Evolutionary conservation across 1,284 basidiomycete species (phyloP).

Genomic region (Xanthoconium separans): DNA sequence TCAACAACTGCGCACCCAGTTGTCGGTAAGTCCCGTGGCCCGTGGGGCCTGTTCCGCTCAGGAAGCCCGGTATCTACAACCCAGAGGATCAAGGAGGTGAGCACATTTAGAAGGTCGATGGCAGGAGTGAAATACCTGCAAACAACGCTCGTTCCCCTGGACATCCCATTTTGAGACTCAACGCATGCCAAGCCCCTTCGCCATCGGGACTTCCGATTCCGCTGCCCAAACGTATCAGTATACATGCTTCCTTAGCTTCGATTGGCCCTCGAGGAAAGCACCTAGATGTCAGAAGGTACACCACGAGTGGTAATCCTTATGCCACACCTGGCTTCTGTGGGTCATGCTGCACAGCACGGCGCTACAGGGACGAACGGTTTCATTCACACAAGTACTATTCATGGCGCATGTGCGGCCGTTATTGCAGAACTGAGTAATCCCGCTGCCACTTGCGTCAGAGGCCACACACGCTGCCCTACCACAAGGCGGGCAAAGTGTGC

Average conservation of each 20-base stretch:
- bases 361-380: not conserved
- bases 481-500: slow-evolving; percentile 5
- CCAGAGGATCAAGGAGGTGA: slow-evolving; percentile 11
- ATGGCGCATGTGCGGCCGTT: slow-evolving; percentile 1
- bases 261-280: slow-evolving; percentile 21
- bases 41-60: slow-evolving; percentile 16
- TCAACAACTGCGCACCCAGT: slow-evolving; percentile 8
- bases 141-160: slow-evolving; percentile 8
- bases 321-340: slow-evolving; percentile 19
- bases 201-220: slow-evolving; percentile 33
- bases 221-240: slow-evolving; percentile 14
- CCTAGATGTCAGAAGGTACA: slow-evolving; percentile 10
- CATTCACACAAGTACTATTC: slow-evolving; percentile 14
- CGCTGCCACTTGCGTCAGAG: slow-evolving; percentile 8
- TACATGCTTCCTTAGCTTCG: slow-evolving; percentile 20
- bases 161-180: slow-evolving; percentile 21
- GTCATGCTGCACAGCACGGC: slow-evolving; percentile 14
- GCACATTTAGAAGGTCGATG: slow-evolving; percentile 22
- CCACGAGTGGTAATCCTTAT: not conserved
- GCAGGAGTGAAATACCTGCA: slow-evolving; percentile 9
- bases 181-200: slow-evolving; percentile 27
- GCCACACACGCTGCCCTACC: not conserved
- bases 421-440: slow-evolving; percentile 1
- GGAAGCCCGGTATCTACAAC: slow-evolving; percentile 9
- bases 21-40: slow-evolving; percentile 25